A percentile compares a stretch with the other conserved stretches of the same genome.
Evolutionary conservation across 306 rosid species (phyloP).

Genomic region (Lotus japonicus): DNA sequence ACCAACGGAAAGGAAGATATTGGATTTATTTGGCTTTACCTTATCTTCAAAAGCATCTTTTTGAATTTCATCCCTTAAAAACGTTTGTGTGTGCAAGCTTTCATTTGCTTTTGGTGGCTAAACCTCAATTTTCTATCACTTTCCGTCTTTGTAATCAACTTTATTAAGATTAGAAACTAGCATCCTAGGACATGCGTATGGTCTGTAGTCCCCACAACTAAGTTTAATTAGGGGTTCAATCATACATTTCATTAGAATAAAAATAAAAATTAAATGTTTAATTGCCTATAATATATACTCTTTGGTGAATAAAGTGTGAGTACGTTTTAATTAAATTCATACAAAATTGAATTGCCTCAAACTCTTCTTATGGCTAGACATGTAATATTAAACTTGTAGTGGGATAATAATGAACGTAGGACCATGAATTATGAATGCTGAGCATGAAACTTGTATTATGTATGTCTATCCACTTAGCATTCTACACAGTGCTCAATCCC

Average conservation of each 20-base stretch:
- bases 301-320: neutral
- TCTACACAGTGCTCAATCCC: conserved; percentile 19
- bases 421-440: conserved; percentile 35
- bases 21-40: conserved; percentile 42
- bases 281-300: neutral
- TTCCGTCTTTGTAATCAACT: conserved; percentile 34
- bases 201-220: conserved; percentile 36
- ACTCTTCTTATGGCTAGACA: conserved; percentile 14
- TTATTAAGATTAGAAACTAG: conserved; percentile 26
- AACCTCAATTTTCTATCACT: conserved; percentile 26
- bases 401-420: conserved; percentile 40
- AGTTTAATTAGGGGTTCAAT: conserved; percentile 28
- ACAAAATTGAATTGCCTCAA: neutral
- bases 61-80: conserved; percentile 21
- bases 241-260: conserved; percentile 7
- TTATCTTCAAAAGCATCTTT: conserved; percentile 35
- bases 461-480: conserved; percentile 20
- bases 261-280: neutral
- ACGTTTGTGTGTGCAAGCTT: conserved; percentile 20
- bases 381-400: conserved; percentile 14
- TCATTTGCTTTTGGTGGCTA: conserved; percentile 21
- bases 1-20: conserved; percentile 41
- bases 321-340: neutral
- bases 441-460: conserved; percentile 28
- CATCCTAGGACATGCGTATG: conserved; percentile 54